A percentile compares a stretch with the other conserved stretches of the same genome.
These are phyloP conservation scores for Ustilago bromivora DNA, from an alignment of 1,284 basidiomycete species.

Conservation along the genomic window DNA sequence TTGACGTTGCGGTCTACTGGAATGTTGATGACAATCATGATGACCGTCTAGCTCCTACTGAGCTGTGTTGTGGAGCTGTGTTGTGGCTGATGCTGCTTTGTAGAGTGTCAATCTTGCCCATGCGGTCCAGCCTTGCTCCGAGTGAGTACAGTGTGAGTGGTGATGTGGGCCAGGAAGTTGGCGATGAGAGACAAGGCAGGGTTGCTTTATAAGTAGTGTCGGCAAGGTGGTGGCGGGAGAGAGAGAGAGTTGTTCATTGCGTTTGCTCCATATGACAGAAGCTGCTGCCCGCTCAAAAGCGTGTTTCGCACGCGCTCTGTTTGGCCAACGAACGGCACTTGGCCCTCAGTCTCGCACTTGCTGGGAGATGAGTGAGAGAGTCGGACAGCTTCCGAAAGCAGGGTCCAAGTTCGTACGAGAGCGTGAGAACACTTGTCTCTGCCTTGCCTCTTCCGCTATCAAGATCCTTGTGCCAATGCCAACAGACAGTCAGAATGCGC, in stretches of 20 bases:
- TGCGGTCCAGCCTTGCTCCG: neutral
- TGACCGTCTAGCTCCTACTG: neutral
- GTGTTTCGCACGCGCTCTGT: neutral
- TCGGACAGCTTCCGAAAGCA: conserved; percentile 4
- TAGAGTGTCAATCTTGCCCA: neutral
- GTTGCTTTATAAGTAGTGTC: neutral
- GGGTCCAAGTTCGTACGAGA: conserved; percentile 1
- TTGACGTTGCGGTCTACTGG: conserved; percentile 27
- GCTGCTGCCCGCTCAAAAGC: neutral
- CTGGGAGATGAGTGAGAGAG: neutral
- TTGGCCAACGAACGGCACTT: too few species aligned
- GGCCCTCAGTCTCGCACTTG: neutral
- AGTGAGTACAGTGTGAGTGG: neutral
- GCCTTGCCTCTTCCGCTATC: neutral
- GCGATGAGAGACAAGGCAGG: neutral
- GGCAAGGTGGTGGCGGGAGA: neutral
- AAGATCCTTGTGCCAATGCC: neutral
- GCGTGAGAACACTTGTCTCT: neutral
- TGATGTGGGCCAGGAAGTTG: neutral
- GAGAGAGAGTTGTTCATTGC: neutral
- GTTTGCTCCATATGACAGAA: neutral
- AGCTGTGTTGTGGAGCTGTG: neutral
- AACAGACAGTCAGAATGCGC: neutral
- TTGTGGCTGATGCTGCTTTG: too few species aligned
- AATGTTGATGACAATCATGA: conserved; percentile 49